These are phyloP conservation scores for Solanum piurae DNA, from an alignment of 257 asterid species.

Conservation along the genomic window DNA sequence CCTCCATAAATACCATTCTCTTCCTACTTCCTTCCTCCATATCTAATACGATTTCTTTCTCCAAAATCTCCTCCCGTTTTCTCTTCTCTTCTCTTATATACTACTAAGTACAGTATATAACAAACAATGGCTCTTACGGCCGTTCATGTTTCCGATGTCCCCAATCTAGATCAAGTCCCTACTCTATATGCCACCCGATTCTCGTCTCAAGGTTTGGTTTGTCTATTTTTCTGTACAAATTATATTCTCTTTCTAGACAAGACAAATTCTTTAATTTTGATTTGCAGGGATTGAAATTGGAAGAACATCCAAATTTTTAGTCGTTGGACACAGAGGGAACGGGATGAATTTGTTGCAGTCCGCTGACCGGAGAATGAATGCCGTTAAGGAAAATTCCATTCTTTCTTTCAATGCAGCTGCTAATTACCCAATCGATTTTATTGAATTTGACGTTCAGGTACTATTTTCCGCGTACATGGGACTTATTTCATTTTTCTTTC, in stretches of 20 bases:
- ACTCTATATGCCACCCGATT: conserved; percentile 37
- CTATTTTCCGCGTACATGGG: background rate
- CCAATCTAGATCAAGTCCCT: conserved; percentile 67
- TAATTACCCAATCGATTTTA: conserved; percentile 56
- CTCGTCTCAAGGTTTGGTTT: conserved; percentile 30
- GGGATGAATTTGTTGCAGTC: conserved; percentile 93
- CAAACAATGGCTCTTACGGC: conserved; percentile 77
- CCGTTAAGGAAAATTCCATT: conserved; percentile 74
- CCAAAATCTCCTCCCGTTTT: background rate
- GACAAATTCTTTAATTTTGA: background rate
- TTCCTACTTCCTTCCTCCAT: background rate
- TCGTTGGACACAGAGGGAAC: conserved; percentile 89
- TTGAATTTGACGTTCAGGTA: conserved; percentile 97
- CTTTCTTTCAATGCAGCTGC: conserved; percentile 78
- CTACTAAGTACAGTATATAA: background rate
- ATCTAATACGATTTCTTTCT: background rate
- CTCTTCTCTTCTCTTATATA: background rate
- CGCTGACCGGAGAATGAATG: conserved; percentile 65
- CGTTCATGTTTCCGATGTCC: conserved; percentile 81
- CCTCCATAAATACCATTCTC: background rate
- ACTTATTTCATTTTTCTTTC: too few species aligned
- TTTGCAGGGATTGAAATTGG: conserved; percentile 33
- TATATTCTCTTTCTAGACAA: background rate
- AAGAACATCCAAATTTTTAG: conserved; percentile 46
- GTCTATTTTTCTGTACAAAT: too few species aligned